Percentiles rank a stretch among this genome's conserved stretches.
Evolutionary conservation across 306 rosid genomes (phyloP).

Genomic region (Vigna reflexopilosa): DNA sequence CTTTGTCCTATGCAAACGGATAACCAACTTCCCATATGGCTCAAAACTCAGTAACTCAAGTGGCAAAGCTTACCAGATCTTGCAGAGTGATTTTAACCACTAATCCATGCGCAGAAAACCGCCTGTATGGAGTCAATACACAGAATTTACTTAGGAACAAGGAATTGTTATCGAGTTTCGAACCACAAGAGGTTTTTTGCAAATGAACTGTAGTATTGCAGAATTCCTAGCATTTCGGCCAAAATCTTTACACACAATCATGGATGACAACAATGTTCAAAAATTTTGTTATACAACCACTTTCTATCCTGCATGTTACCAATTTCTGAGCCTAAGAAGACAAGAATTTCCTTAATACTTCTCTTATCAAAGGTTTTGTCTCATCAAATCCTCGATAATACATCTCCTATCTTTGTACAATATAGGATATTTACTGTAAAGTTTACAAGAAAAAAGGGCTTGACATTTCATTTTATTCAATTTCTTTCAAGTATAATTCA

Average conservation of each 20-base stretch:
- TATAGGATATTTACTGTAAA: not conserved
- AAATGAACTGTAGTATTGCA: not conserved
- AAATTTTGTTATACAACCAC: not conserved
- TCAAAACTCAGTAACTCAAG: conserved; percentile 3
- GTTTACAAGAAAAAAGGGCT: not conserved
- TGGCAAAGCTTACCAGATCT: not conserved
- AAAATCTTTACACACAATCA: not conserved
- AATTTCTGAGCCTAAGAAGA: not conserved
- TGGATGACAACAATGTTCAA: not conserved
- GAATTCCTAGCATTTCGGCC: not conserved
- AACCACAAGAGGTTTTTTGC: not conserved
- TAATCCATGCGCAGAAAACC: not conserved
- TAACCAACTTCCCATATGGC: not conserved
- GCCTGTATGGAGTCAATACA: not conserved
- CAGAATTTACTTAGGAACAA: not conserved
- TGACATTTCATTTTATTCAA: not conserved
- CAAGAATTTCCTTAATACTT: not conserved
- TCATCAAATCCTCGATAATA: not conserved
- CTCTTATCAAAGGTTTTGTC: not conserved
- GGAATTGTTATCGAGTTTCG: not conserved
- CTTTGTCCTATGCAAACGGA: conserved; percentile 22
- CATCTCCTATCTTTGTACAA: not conserved
- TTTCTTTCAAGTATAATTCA: not conserved
- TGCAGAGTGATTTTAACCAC: not conserved
- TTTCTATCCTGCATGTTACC: not conserved